Percentiles rank a stretch among this genome's conserved stretches.
These are phyloP conservation scores for Striga asiatica DNA, from an alignment of 257 asterid genomes.

Conservation along the genomic window DNA sequence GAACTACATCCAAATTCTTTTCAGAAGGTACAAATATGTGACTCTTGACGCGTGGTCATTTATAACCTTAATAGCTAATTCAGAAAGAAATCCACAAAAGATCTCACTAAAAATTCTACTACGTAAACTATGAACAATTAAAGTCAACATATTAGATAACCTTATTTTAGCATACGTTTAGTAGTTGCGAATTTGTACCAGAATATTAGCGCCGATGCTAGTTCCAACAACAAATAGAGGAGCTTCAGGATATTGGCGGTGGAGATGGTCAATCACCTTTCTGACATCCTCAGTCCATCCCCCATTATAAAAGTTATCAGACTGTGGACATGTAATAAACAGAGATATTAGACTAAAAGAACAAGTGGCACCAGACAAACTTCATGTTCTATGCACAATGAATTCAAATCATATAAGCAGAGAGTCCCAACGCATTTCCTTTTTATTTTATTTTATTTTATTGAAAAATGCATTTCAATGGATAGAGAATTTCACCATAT, in stretches of 20 bases:
- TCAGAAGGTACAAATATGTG: background rate
- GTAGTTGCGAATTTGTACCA: constrained; percentile 38
- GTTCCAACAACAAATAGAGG: constrained; percentile 76
- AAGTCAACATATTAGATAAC: background rate
- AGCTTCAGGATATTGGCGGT: constrained; percentile 51
- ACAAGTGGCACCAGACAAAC: constrained; percentile 1
- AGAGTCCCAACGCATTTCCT: constrained; percentile 1
- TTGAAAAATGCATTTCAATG: background rate
- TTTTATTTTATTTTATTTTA: no score
- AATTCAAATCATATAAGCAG: background rate
- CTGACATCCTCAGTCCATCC: constrained; percentile 90
- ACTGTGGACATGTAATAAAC: constrained; percentile 37
- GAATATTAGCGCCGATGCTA: constrained; percentile 89
- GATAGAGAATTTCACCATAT: background rate
- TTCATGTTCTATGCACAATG: background rate
- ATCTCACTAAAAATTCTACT: background rate
- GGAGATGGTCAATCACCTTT: constrained; percentile 60
- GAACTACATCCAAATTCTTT: background rate
- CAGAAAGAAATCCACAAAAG: background rate
- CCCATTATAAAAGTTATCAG: constrained; percentile 76
- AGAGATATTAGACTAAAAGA: constrained; percentile 4
- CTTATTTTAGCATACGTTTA: no score
- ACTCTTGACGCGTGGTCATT: background rate
- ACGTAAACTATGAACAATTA: constrained; percentile 7
- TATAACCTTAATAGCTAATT: background rate